Percentiles rank a stretch among this genome's conserved stretches.
Conservation (phyloP, 345 rosid genomes). For the Geranium brycei region DNA sequence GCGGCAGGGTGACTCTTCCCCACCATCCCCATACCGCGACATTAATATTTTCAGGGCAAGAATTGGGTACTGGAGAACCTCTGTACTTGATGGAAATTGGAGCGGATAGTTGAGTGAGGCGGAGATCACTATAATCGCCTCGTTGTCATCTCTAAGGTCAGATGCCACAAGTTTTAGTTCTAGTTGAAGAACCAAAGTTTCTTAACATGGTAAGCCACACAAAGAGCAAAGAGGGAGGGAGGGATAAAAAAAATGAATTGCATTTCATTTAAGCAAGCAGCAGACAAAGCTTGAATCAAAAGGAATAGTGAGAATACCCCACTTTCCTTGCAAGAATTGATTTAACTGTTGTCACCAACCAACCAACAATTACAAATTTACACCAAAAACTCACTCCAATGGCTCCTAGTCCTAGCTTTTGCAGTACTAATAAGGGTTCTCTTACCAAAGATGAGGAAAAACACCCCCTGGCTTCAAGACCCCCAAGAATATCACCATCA, state of each 20-base stretch:
- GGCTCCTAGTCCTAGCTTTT: conserved; percentile 23
- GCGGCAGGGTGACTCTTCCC: too few relatives aligned
- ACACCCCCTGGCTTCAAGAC: conserved; percentile 28
- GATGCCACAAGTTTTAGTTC: too few relatives aligned
- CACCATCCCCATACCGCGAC: too few relatives aligned
- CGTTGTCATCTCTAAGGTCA: too few relatives aligned
- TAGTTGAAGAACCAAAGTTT: too few relatives aligned
- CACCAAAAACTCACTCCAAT: conserved; percentile 14
- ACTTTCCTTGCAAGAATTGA: conserved; percentile 14
- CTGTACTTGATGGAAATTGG: too few relatives aligned
- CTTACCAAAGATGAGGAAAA: conserved; percentile 36
- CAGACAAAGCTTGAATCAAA: conserved; percentile 12
- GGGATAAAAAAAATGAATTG: conserved; percentile 25
- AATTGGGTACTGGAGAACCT: too few relatives aligned
- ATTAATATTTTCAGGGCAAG: too few relatives aligned
- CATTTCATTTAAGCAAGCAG: conserved; percentile 22
- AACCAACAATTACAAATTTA: conserved; percentile 16
- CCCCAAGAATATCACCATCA: conserved; percentile 29
- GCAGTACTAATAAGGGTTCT: conserved; percentile 29
- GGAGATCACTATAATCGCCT: too few relatives aligned
- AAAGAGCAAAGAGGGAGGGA: conserved; percentile 1
- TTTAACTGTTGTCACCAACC: not conserved
- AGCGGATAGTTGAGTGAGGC: too few relatives aligned
- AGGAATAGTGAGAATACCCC: conserved; percentile 21
- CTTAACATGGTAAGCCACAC: too few relatives aligned